Evolutionary conservation across 2,329 filamentous ascomycete species (phyloP).

Genomic region (Helotiales sp.): DNA sequence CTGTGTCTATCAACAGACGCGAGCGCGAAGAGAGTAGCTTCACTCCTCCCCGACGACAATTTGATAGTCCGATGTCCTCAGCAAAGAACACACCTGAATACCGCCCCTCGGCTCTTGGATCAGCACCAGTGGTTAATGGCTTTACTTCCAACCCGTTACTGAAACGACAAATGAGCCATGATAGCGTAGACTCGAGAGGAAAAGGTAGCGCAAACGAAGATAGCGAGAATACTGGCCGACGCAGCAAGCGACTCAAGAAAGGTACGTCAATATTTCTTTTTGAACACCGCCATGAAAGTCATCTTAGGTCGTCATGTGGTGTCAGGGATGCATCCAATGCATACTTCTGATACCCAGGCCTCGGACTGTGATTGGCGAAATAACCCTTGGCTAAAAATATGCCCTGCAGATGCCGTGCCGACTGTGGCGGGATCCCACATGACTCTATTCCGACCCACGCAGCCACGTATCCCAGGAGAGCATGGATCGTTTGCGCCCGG

Average conservation of each 20-base stretch:
- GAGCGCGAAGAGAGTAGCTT: conserved; percentile 52
- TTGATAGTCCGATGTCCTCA: conserved; percentile 62
- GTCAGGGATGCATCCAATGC: conserved; percentile 24
- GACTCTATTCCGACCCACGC: conserved; percentile 85
- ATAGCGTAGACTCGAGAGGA: conserved; percentile 41
- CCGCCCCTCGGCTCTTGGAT: conserved; percentile 53
- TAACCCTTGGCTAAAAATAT: conserved; percentile 38
- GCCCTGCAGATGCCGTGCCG: conserved; percentile 59
- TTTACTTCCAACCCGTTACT: conserved; percentile 52
- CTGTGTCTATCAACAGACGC: conserved; percentile 51
- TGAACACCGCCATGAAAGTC: neutral
- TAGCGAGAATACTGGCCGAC: conserved; percentile 66
- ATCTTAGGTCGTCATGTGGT: conserved; percentile 14
- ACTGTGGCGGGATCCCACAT: conserved; percentile 96
- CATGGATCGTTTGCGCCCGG: conserved; percentile 41
- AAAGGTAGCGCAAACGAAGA: conserved; percentile 41
- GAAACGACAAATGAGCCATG: conserved; percentile 74
- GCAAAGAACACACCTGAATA: conserved; percentile 66
- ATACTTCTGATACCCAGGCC: conserved; percentile 10
- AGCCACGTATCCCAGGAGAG: conserved; percentile 63
- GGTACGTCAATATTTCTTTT: conserved; percentile 49
- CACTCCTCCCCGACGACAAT: conserved; percentile 48
- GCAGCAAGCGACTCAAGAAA: conserved; percentile 93
- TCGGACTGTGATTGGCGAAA: conserved; percentile 26
- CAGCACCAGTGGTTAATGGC: conserved; percentile 53